These are phyloP conservation scores for Hymenoscyphus fructigenus DNA, from an alignment of 2,329 filamentous ascomycete genomes.

Conservation along the genomic window DNA sequence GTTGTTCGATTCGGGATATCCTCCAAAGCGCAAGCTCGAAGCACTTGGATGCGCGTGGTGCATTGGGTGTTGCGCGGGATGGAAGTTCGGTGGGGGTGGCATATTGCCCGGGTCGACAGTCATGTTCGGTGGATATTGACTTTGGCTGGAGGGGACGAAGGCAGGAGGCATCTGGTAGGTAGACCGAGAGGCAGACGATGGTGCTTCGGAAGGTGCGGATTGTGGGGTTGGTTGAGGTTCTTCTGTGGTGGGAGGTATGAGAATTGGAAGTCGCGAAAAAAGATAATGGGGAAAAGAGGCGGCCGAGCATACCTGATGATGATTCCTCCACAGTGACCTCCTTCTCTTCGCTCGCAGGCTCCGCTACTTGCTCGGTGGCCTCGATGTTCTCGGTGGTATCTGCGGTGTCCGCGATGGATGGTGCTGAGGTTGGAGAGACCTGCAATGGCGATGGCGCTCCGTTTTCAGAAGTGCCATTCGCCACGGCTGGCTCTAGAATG, in stretches of 20 bases:
- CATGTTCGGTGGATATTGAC: slow-evolving; percentile 22
- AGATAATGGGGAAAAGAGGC: background rate
- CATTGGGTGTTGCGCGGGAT: slow-evolving; percentile 37
- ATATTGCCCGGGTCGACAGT: slow-evolving; percentile 20
- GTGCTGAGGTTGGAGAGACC: background rate
- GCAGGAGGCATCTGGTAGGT: slow-evolving; percentile 46
- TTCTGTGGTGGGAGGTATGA: slow-evolving; percentile 12
- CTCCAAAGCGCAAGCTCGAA: slow-evolving; percentile 56
- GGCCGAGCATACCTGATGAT: slow-evolving; percentile 21
- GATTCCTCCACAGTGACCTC: slow-evolving; percentile 20
- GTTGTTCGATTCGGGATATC: slow-evolving; percentile 53
- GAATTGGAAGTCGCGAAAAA: slow-evolving; percentile 2
- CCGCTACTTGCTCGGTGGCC: slow-evolving; percentile 7
- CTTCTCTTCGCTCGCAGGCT: slow-evolving; percentile 20
- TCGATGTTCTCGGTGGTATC: too few relatives aligned
- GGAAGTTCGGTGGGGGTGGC: slow-evolving; percentile 23
- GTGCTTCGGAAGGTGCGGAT: slow-evolving; percentile 28
- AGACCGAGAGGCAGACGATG: slow-evolving; percentile 31
- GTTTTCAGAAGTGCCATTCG: slow-evolving; percentile 23
- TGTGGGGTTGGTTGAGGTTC: slow-evolving; percentile 22
- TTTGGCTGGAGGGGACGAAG: slow-evolving; percentile 42
- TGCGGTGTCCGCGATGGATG: too few relatives aligned
- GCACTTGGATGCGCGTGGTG: slow-evolving; percentile 56
- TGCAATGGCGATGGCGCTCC: background rate
- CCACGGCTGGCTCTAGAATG: slow-evolving; percentile 15